Percentiles rank a stretch among this genome's conserved stretches.
Conservation (phyloP, 2,329 filamentous ascomycete genomes). For the Dothidotthia symphoricarpi region DNA sequence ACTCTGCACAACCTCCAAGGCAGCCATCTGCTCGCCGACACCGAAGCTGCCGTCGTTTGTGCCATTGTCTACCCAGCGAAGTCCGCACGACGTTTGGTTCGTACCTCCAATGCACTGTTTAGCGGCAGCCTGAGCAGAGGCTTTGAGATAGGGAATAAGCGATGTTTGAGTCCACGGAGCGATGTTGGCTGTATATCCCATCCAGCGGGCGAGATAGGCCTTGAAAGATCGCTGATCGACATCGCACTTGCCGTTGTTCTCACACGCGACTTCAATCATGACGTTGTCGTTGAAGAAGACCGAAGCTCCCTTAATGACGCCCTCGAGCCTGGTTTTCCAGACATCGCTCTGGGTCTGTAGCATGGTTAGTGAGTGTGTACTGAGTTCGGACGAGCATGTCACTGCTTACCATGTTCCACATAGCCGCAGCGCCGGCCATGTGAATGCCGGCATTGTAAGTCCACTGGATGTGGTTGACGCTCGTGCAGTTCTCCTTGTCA, state of each 20-base stretch:
- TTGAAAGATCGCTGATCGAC: slow-evolving; percentile 50
- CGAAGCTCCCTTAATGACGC: slow-evolving; percentile 38
- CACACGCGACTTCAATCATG: slow-evolving; percentile 52
- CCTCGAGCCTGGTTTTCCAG: slow-evolving; percentile 33
- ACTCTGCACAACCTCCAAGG: slow-evolving; percentile 54
- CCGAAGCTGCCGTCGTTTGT: slow-evolving; percentile 51
- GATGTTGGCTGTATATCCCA: slow-evolving; percentile 43
- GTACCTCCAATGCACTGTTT: slow-evolving; percentile 53
- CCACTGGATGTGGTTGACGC: slow-evolving; percentile 49
- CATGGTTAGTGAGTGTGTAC: slow-evolving; percentile 10
- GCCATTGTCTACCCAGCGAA: slow-evolving; percentile 45
- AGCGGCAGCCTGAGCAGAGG: slow-evolving; percentile 58
- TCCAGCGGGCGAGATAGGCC: slow-evolving; percentile 46
- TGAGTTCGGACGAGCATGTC: too few relatives aligned
- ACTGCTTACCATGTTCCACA: slow-evolving; percentile 49
- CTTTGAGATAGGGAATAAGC: slow-evolving; percentile 53
- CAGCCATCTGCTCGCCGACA: slow-evolving; percentile 61
- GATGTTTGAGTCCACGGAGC: slow-evolving; percentile 38
- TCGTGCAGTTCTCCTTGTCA: slow-evolving; percentile 45
- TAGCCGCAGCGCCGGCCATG: slow-evolving; percentile 48
- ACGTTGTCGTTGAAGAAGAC: slow-evolving; percentile 48
- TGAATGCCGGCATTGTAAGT: slow-evolving; percentile 50
- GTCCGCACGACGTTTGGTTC: slow-evolving; percentile 49
- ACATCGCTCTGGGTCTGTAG: slow-evolving; percentile 31
- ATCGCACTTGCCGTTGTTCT: slow-evolving; percentile 48